phyloP scores from a whole-genome alignment of 2,329 filamentous ascomycete species.

The Ciborinia camelliae region DNA sequence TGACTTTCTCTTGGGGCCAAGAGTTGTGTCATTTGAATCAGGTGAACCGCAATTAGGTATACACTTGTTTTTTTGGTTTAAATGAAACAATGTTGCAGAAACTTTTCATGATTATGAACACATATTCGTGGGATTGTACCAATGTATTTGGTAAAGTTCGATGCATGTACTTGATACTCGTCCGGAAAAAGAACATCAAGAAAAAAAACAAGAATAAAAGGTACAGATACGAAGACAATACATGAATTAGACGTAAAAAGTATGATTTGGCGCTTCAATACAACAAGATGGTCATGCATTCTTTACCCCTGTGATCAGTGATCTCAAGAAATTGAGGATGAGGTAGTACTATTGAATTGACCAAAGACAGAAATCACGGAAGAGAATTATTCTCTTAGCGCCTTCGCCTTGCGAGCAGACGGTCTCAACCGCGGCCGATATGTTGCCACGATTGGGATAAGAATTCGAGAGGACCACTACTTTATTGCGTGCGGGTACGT shows the following conservation, averaged over 20 bases:
- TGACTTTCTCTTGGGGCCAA: neutral
- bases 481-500: conserved; percentile 10
- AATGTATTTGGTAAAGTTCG: neutral
- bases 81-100: neutral
- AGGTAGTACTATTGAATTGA: neutral
- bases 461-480: neutral
- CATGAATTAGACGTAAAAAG: neutral
- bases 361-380: neutral
- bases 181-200: neutral
- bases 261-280: neutral
- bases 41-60: neutral
- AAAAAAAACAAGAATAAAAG: neutral
- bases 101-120: neutral
- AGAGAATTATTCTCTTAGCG: neutral
- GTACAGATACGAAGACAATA: neutral
- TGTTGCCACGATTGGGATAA: neutral
- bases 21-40: neutral
- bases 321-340: neutral
- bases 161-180: neutral
- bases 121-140: neutral
- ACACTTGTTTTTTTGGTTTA: neutral
- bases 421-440: conserved; percentile 1
- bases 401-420: neutral
- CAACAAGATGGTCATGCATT: conserved; percentile 8
- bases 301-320: neutral